phyloP scores from a whole-genome alignment of 2,329 filamentous ascomycete species.

The Leptoxyphium fumago region DNA sequence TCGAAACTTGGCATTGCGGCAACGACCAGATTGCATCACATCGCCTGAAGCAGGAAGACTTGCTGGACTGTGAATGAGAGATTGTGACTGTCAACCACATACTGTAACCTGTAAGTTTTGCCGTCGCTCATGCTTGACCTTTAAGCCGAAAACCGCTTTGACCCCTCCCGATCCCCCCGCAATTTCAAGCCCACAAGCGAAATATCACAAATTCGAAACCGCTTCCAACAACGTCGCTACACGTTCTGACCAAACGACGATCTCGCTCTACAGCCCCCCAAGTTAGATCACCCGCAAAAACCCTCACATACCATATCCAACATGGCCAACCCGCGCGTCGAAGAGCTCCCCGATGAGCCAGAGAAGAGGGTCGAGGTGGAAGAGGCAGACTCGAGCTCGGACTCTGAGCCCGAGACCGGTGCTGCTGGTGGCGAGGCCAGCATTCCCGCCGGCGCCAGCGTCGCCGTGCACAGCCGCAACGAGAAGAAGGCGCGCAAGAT shows the following conservation, averaged over 20 bases:
- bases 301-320: conserved; percentile 28
- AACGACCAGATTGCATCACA: background rate
- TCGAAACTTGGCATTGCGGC: background rate
- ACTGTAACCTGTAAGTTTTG: conserved; percentile 8
- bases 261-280: too few species aligned
- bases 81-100: conserved; percentile 3
- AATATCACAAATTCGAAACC: background rate
- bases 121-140: background rate
- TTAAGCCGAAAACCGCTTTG: too few species aligned
- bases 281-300: conserved; percentile 1
- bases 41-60: conserved; percentile 7
- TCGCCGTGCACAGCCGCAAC: conserved; percentile 93
- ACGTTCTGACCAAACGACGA: too few species aligned
- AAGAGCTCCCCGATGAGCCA: conserved; percentile 86
- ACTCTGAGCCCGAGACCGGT: conserved; percentile 65
- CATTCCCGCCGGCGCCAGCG: conserved; percentile 71
- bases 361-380: conserved; percentile 64
- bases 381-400: conserved; percentile 54
- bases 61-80: conserved; percentile 2
- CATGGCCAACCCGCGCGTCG: conserved; percentile 96
- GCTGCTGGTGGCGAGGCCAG: conserved; percentile 47
- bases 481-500: conserved; percentile 99
- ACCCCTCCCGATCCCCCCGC: too few species aligned
- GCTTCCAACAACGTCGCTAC: background rate
- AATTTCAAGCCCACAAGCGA: too few species aligned